Conservation (phyloP, 345 rosid species). For the Lepidium africanum region DNA sequence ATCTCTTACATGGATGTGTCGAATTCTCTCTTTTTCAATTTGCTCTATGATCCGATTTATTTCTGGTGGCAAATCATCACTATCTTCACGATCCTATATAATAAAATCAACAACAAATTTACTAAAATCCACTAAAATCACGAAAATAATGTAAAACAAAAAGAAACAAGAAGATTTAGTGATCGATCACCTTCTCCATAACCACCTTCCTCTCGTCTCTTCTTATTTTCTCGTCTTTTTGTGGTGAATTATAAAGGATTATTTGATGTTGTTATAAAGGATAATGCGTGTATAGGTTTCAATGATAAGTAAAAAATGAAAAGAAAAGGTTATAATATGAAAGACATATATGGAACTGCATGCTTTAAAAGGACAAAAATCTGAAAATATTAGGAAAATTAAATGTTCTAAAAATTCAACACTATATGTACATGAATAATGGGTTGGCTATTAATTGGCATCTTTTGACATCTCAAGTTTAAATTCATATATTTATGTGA, state of each 20-base stretch:
- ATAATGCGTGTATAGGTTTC: neutral
- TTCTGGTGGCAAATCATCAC: conserved; percentile 43
- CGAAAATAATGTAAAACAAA: neutral
- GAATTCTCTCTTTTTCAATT: conserved; percentile 57
- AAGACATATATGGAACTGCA: neutral
- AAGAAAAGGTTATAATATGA: neutral
- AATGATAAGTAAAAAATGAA: neutral
- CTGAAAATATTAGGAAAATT: neutral
- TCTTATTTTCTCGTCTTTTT: neutral
- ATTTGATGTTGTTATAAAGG: neutral
- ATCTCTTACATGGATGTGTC: conserved; percentile 30
- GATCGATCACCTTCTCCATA: conserved; percentile 7
- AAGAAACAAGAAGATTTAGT: neutral
- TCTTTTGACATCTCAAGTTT: neutral
- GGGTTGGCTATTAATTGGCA: neutral
- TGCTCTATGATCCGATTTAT: conserved; percentile 52
- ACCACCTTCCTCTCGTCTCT: neutral
- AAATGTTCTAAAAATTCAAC: neutral
- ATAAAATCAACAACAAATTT: neutral
- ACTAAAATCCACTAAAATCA: neutral
- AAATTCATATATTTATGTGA: no score
- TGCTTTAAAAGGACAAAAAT: neutral
- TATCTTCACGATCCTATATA: conserved; percentile 40
- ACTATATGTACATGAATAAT: conserved; percentile 2
- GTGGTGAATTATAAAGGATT: no score